These are phyloP conservation scores for Suillus paluster DNA, from an alignment of 768 basidiomycete species.

Conservation along the genomic window DNA sequence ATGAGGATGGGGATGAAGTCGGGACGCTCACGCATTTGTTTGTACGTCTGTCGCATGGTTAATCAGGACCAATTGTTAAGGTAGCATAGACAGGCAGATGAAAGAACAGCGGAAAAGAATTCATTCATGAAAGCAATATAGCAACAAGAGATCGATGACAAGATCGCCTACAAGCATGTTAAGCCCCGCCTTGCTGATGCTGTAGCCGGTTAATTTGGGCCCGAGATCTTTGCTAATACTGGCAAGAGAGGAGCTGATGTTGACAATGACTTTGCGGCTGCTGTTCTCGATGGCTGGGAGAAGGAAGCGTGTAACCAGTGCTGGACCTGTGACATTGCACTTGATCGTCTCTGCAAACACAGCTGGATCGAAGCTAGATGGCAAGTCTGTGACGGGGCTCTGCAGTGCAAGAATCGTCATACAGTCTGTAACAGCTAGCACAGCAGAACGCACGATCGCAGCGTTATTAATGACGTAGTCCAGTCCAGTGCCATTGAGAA, in stretches of 20 bases:
- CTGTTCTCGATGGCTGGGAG: constrained; percentile 39
- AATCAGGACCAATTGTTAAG: background rate
- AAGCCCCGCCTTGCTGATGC: constrained; percentile 17
- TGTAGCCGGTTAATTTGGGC: constrained; percentile 10
- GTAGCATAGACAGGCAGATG: background rate
- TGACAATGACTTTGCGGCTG: constrained; percentile 38
- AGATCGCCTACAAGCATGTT: constrained; percentile 21
- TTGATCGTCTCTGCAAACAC: constrained; percentile 23
- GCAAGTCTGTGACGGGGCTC: constrained; percentile 27
- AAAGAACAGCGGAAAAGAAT: background rate
- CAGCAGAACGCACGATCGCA: constrained; percentile 36
- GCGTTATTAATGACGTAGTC: constrained; percentile 46
- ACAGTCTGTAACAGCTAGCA: background rate
- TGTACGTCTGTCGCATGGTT: constrained; percentile 8
- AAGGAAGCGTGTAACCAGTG: constrained; percentile 37
- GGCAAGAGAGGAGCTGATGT: constrained; percentile 37
- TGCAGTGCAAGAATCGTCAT: constrained; percentile 12
- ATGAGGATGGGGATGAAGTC: constrained; percentile 67
- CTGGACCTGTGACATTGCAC: constrained; percentile 40
- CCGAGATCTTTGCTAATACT: constrained; percentile 30
- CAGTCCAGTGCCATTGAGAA: constrained; percentile 33
- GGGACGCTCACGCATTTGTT: constrained; percentile 18
- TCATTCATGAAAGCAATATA: background rate
- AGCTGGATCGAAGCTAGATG: constrained; percentile 27
- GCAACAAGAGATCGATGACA: constrained; percentile 18